Base-by-base conservation (phyloP, 179 eudicot species). In the Vitellaria paradoxa region DNA sequence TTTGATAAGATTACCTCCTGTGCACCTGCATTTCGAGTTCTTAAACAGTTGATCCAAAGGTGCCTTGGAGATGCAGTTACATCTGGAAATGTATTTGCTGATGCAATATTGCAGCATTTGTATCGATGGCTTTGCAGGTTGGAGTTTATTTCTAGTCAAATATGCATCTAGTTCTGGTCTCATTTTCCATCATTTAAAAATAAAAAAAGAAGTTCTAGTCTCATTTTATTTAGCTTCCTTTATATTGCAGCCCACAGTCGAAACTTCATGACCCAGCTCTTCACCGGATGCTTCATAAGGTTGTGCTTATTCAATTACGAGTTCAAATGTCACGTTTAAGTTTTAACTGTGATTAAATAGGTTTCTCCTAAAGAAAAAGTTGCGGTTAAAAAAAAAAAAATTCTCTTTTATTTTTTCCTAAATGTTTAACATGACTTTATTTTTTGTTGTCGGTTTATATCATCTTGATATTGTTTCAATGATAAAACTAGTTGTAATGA, bases 71-170 rank as follows among this genome's bases (percentile, higher is more conserved):
- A 96, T 86, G 99, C 94, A 74, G 83, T 93, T 47, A 84, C 91
- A 66, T 90, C 92, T 26, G 96, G 98, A 78, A 96, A 92, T 86
- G 90, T 92, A 52, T 93, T 88, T 83, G 99, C 99, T 74, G 98
- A 96, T 85, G 96, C 96, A 81, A 82, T 96, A 76, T 81, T 96
- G 83, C 99, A 93, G 76, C 96, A 96, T 89, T 84, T 96, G 73
- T 93, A 96, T 85, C 89, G 99, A 68, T 96, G 99, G 99, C 94
- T 96, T 78, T 96, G 99, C 94, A 96, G 99, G 99, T 93, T 78
- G 59, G 57, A 18, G 24, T 74, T 23, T 79, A 42, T 65, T 72
- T 37, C 26, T 66, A 63, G 49, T 70, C 69, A 40, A 53, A 30
- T 72, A 49, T 60, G 15, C 74, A 69, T 55, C 72, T 26, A 76